phyloP scores from a whole-genome alignment of 1,139 yeast genomes.

The Saccharomyces hybrid region DNA sequence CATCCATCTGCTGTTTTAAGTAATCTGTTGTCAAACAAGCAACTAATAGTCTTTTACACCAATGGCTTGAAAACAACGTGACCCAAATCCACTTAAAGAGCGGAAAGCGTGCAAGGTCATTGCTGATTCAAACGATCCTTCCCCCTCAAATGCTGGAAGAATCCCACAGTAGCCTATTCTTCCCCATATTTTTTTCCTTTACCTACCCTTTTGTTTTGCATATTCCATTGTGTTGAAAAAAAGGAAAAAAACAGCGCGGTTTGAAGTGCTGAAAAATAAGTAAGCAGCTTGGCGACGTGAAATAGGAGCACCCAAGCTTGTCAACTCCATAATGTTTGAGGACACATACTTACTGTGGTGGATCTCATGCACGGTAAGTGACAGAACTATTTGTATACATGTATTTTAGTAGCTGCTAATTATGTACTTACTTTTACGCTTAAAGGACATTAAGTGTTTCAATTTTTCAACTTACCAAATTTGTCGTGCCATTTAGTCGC shows the following conservation, averaged over 20 bases:
- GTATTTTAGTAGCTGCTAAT: background rate
- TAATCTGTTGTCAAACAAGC: background rate
- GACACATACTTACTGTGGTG: background rate
- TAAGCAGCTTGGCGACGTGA: background rate
- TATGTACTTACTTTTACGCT: background rate
- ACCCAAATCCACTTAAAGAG: background rate
- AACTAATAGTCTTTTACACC: background rate
- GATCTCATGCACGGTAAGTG: background rate
- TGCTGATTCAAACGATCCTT: background rate
- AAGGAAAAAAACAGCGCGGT: conserved; percentile 2
- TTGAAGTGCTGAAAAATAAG: background rate
- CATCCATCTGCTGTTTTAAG: background rate
- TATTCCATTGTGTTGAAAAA: background rate
- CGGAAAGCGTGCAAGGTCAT: background rate
- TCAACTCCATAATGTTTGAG: background rate
- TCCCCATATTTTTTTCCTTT: background rate
- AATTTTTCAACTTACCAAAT: conserved; percentile 16
- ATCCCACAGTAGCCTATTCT: background rate
- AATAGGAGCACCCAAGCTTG: background rate
- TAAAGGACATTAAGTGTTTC: background rate
- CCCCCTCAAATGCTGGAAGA: background rate
- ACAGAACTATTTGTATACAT: background rate
- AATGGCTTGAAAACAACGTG: background rate
- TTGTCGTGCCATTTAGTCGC: conserved; percentile 22
- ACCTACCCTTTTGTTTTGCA: background rate